phyloP scores from a whole-genome alignment of 371 early-diverging fungal genomes.

The Phascolomyces articulosus region DNA sequence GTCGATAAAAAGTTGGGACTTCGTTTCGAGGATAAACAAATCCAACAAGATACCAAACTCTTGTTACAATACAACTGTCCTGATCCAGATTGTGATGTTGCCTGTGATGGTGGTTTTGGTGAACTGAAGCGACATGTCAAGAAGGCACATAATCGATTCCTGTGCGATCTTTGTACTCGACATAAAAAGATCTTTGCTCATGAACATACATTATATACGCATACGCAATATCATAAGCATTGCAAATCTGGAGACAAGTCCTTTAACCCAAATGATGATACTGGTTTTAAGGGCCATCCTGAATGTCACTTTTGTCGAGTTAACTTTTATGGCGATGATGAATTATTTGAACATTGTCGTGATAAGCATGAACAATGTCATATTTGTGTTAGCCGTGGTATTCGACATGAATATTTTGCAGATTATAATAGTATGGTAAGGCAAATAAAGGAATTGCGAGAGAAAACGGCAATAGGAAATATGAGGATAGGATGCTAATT shows the following conservation, averaged over 20 bases:
- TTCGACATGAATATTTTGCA: constrained; percentile 83
- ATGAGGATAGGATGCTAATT: background rate
- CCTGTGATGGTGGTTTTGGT: constrained; percentile 77
- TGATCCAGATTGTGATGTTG: constrained; percentile 69
- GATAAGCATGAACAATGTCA: constrained; percentile 94
- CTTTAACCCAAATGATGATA: constrained; percentile 62
- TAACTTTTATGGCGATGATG: constrained; percentile 87
- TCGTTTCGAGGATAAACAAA: constrained; percentile 74
- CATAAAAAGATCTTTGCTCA: constrained; percentile 91
- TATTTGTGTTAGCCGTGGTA: constrained; percentile 76
- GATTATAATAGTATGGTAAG: constrained; percentile 82
- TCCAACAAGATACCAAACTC: constrained; percentile 72
- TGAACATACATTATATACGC: constrained; percentile 85
- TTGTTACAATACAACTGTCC: constrained; percentile 88
- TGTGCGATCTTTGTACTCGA: constrained; percentile 88
- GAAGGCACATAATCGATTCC: constrained; percentile 67
- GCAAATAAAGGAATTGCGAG: background rate
- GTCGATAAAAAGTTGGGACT: constrained; percentile 72
- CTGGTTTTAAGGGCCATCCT: constrained; percentile 93
- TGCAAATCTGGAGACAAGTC: constrained; percentile 64
- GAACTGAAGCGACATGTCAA: constrained; percentile 84
- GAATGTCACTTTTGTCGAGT: constrained; percentile 86
- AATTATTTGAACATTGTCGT: constrained; percentile 92
- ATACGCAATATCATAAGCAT: constrained; percentile 71
- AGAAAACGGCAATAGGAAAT: background rate